phyloP scores from a whole-genome alignment of 257 asterid genomes.

The Fraxinus americana region DNA sequence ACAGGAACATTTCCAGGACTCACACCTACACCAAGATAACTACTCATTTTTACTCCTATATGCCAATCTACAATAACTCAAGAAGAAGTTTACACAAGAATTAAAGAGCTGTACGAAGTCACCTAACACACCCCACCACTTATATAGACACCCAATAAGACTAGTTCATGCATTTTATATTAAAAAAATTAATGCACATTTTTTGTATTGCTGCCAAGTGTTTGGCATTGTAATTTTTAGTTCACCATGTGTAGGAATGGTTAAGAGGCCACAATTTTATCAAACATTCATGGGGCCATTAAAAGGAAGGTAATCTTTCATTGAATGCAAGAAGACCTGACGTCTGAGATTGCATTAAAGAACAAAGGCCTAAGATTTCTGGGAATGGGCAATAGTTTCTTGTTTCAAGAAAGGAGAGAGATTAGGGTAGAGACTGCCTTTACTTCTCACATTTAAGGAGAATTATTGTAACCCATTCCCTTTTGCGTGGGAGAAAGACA shows the following conservation, averaged over 20 bases:
- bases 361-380: constrained; percentile 30
- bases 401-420: constrained; percentile 38
- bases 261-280: constrained; percentile 11
- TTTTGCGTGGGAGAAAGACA: constrained; percentile 16
- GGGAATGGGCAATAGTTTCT: constrained; percentile 36
- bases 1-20: constrained; percentile 93
- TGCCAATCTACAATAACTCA: neutral
- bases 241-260: constrained; percentile 15
- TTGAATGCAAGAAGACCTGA: constrained; percentile 36
- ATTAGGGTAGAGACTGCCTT: constrained; percentile 21
- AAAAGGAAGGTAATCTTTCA: constrained; percentile 10
- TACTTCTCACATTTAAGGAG: constrained; percentile 29
- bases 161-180: neutral
- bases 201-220: constrained; percentile 17
- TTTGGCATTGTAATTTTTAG: neutral
- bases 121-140: constrained; percentile 41
- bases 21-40: constrained; percentile 78
- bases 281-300: constrained; percentile 23
- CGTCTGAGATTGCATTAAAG: constrained; percentile 53
- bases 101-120: constrained; percentile 24
- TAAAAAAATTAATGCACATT: neutral
- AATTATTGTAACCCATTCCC: constrained; percentile 53
- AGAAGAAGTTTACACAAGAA: neutral
- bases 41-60: constrained; percentile 43
- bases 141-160: constrained; percentile 33